Percentiles rank a stretch among this genome's conserved stretches.
These are phyloP conservation scores for Hemileia vastatrix DNA, from an alignment of 1,284 basidiomycete species.

Conservation along the genomic window DNA sequence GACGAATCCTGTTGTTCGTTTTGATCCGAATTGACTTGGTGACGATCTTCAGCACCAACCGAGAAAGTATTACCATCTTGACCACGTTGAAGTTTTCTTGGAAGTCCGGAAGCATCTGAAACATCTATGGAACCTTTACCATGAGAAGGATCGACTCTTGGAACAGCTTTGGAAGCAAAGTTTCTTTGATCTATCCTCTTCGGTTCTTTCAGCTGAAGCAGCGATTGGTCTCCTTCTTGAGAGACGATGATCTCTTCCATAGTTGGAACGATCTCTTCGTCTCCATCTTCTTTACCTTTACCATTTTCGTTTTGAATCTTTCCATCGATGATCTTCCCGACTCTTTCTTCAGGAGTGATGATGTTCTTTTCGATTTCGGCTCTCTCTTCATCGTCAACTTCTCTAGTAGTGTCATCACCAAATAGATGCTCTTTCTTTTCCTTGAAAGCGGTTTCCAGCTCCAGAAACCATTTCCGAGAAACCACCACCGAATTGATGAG, in stretches of 20 bases:
- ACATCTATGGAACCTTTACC: neutral
- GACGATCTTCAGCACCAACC: neutral
- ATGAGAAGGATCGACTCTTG: neutral
- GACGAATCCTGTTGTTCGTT: neutral
- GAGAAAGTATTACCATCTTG: neutral
- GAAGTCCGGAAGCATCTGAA: neutral
- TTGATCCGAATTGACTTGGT: neutral
- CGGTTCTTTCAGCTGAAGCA: neutral
- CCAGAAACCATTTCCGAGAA: conserved; percentile 17
- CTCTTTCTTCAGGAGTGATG: neutral
- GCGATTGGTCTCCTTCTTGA: neutral
- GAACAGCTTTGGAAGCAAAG: neutral
- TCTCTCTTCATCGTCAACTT: neutral
- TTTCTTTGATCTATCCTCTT: neutral
- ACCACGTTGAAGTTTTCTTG: neutral
- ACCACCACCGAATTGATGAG: conserved; percentile 8
- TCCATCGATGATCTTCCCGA: neutral
- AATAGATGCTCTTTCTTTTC: conserved; percentile 12
- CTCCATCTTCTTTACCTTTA: neutral
- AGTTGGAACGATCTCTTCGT: neutral
- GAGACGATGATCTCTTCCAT: neutral
- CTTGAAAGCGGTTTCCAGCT: conserved; percentile 27
- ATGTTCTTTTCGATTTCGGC: neutral
- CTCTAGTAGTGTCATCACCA: too few relatives aligned
- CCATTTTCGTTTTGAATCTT: neutral